Conservation (phyloP, 73 alveolate genomes). For the Paraurostyla sp. region DNA sequence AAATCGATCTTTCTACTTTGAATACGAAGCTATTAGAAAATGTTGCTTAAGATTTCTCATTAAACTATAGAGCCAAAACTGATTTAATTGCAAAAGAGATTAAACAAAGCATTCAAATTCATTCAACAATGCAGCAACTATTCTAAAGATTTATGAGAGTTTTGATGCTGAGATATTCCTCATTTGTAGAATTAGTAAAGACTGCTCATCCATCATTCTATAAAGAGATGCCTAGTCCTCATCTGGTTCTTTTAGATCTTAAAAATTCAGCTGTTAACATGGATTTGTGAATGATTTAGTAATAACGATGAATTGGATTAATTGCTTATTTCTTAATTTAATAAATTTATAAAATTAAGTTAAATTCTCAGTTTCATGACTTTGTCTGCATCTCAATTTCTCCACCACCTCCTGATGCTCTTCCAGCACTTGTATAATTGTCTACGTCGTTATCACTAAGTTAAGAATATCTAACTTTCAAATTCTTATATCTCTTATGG, state of each 20-base stretch:
- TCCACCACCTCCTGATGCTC: neutral
- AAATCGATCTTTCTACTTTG: constrained; percentile 10
- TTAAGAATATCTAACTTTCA: neutral
- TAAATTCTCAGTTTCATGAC: too few relatives aligned
- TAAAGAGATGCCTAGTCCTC: constrained; percentile 49
- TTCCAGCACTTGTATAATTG: neutral
- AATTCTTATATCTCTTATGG: neutral
- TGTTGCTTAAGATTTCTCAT: constrained; percentile 51
- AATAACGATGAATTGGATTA: too few relatives aligned
- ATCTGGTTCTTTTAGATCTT: constrained; percentile 39
- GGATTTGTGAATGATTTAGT: constrained; percentile 53
- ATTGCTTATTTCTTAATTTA: too few relatives aligned
- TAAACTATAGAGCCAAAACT: constrained; percentile 51
- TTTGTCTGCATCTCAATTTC: neutral
- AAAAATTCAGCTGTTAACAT: constrained; percentile 48
- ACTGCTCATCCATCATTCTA: constrained; percentile 40
- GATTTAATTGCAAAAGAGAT: constrained; percentile 54
- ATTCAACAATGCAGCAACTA: constrained; percentile 31
- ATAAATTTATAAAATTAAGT: too few relatives aligned
- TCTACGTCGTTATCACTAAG: neutral
- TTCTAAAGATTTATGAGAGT: constrained; percentile 52
- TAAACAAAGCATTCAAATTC: constrained; percentile 33
- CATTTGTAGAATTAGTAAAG: constrained; percentile 59
- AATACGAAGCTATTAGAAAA: constrained; percentile 49
- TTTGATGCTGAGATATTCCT: constrained; percentile 64